phyloP scores from a whole-genome alignment of 352 stramenopile species.

The Phytophthora hibernalis region DNA sequence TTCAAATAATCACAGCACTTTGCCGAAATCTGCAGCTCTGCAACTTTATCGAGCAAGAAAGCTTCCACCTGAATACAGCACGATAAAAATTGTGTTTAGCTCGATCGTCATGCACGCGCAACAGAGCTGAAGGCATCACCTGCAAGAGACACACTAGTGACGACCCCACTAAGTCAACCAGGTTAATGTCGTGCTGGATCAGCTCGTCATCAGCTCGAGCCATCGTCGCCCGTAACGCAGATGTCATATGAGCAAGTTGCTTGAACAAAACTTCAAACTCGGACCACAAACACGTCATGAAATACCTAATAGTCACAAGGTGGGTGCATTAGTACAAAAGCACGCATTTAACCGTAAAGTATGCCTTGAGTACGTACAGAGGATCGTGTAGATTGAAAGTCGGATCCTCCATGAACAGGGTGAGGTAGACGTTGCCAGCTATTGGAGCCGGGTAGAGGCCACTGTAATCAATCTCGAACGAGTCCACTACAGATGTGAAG shows the following conservation, averaged over 20 bases:
- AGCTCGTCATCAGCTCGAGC: conserved; percentile 70
- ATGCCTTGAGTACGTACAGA: conserved; percentile 53
- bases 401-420: conserved; percentile 93
- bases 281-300: conserved; percentile 79
- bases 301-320: conserved; percentile 51
- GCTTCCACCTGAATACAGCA: conserved; percentile 63
- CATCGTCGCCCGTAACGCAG: conserved; percentile 66
- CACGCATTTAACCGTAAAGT: neutral
- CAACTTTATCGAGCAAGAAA: conserved; percentile 60
- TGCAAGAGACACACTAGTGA: conserved; percentile 79
- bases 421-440: conserved; percentile 92
- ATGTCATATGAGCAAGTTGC: conserved; percentile 73
- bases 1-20: conserved; percentile 75
- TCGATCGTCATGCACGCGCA: neutral
- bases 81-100: conserved; percentile 1
- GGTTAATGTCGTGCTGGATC: conserved; percentile 66
- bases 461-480: conserved; percentile 80
- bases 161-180: conserved; percentile 80
- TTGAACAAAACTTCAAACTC: conserved; percentile 81
- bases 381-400: conserved; percentile 93
- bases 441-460: conserved; percentile 72
- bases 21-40: conserved; percentile 65
- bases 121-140: conserved; percentile 40
- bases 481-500: conserved; percentile 53
- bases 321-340: conserved; percentile 3